Evolutionary conservation across 2,329 filamentous ascomycete species (phyloP).

Genomic region (Apiospora malaysiana): DNA sequence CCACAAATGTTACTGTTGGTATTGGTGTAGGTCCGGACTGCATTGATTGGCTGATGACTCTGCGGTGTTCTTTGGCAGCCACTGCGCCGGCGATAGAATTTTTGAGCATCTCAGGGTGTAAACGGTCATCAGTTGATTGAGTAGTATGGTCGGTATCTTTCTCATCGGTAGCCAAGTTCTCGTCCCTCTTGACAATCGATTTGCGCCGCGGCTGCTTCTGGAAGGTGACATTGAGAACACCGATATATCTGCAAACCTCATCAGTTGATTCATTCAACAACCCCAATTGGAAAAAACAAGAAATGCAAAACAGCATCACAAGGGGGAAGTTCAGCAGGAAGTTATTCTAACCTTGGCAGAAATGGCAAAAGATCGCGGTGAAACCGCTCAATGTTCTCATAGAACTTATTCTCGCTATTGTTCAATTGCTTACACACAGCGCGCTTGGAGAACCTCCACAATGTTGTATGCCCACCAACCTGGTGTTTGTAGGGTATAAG

Average conservation of each 20-base stretch:
- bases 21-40: conserved; percentile 68
- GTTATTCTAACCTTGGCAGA: conserved; percentile 72
- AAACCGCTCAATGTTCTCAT: conserved; percentile 90
- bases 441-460: conserved; percentile 93
- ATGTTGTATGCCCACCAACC: conserved; percentile 93
- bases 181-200: conserved; percentile 59
- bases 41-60: conserved; percentile 76
- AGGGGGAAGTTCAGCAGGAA: neutral
- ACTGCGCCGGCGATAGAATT: conserved; percentile 25
- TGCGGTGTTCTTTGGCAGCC: conserved; percentile 36
- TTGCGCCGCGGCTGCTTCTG: conserved; percentile 78
- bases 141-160: conserved; percentile 37
- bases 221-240: conserved; percentile 94
- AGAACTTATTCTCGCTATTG: conserved; percentile 98
- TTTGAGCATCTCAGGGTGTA: conserved; percentile 25
- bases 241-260: conserved; percentile 76
- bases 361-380: conserved; percentile 91
- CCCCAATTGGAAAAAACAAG: conserved; percentile 5
- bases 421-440: conserved; percentile 98
- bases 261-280: conserved; percentile 30
- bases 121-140: conserved; percentile 32
- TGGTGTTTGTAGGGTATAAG: conserved; percentile 97
- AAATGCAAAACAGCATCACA: neutral
- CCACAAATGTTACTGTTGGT: conserved; percentile 90
- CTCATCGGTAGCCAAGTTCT: conserved; percentile 40